These are phyloP conservation scores for Moesziomyces parantarcticus DNA, from an alignment of 1,284 basidiomycete species.

Conservation along the genomic window DNA sequence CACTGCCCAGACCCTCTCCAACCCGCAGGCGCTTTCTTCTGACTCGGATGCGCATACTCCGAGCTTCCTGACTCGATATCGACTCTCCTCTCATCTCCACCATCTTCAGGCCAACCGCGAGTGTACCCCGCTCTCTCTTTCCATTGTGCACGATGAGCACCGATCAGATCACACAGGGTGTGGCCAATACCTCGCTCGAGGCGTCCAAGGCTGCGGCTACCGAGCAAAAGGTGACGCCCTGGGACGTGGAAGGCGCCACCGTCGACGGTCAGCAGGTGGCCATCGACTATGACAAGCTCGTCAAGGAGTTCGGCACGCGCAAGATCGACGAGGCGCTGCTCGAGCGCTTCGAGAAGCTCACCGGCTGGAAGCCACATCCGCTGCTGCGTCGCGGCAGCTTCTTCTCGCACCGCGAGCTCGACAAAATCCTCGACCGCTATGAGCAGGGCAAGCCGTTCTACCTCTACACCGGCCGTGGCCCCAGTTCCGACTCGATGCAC, in stretches of 20 bases:
- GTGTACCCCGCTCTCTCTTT: background rate
- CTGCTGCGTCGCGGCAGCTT: conserved; percentile 92
- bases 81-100: background rate
- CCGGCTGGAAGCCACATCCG: conserved; percentile 89
- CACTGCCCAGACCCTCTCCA: conserved; percentile 17
- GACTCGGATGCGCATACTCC: conserved; percentile 3
- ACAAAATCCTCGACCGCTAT: conserved; percentile 91
- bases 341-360: conserved; percentile 89
- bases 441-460: conserved; percentile 98
- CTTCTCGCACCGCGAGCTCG: conserved; percentile 96
- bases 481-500: conserved; percentile 97
- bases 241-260: conserved; percentile 95
- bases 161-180: conserved; percentile 47
- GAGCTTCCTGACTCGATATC: conserved; percentile 12
- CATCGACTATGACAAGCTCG: conserved; percentile 93
- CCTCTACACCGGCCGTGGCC: conserved; percentile 96
- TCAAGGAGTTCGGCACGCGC: conserved; percentile 92
- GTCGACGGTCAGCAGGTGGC: conserved; percentile 82
- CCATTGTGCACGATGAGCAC: conserved; percentile 18
- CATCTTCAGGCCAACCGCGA: conserved; percentile 1
- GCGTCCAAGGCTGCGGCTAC: conserved; percentile 39
- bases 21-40: conserved; percentile 11
- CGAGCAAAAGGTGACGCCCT: conserved; percentile 89
- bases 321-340: conserved; percentile 81
- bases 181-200: conserved; percentile 49